These are phyloP conservation scores for Rosa persica DNA, from an alignment of 306 rosid species.

Conservation along the genomic window DNA sequence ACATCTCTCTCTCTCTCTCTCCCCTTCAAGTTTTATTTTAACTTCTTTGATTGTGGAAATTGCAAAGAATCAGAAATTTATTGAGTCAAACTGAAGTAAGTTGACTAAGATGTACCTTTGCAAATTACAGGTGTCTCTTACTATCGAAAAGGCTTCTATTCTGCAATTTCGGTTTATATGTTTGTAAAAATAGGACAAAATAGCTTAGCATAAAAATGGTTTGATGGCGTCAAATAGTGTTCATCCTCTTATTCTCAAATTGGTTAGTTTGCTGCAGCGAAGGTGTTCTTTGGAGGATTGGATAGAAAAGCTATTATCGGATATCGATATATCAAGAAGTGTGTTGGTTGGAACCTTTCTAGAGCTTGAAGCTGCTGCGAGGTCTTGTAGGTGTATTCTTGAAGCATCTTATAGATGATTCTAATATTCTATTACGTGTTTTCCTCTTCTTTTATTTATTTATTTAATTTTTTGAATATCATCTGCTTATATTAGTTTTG, in stretches of 20 bases:
- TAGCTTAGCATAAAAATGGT: background rate
- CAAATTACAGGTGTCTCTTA: background rate
- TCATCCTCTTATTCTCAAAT: slow-evolving; percentile 26
- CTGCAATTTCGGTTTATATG: background rate
- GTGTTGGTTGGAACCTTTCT: slow-evolving; percentile 73
- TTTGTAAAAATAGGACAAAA: background rate
- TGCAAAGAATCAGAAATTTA: background rate
- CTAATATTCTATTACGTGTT: background rate
- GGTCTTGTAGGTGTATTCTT: slow-evolving; percentile 67
- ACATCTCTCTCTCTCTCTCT: slow-evolving; percentile 22
- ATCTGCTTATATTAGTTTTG: slow-evolving; percentile 17
- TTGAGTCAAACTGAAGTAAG: background rate
- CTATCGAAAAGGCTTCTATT: background rate
- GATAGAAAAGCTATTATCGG: slow-evolving; percentile 78
- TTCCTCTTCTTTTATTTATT: background rate
- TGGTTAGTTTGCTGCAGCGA: slow-evolving; percentile 62
- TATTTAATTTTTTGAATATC: background rate
- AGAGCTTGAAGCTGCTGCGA: slow-evolving; percentile 96
- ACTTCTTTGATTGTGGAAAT: background rate
- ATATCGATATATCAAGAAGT: slow-evolving; percentile 86
- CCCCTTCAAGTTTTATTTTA: background rate
- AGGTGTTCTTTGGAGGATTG: slow-evolving; percentile 74
- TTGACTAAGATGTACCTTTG: background rate
- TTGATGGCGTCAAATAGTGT: background rate
- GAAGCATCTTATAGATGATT: slow-evolving; percentile 19